Evolutionary conservation across 768 basidiomycete genomes (phyloP), one percentile per base, ranked within the genome.

Genomic region (Pulveroboletus sp.): DNA sequence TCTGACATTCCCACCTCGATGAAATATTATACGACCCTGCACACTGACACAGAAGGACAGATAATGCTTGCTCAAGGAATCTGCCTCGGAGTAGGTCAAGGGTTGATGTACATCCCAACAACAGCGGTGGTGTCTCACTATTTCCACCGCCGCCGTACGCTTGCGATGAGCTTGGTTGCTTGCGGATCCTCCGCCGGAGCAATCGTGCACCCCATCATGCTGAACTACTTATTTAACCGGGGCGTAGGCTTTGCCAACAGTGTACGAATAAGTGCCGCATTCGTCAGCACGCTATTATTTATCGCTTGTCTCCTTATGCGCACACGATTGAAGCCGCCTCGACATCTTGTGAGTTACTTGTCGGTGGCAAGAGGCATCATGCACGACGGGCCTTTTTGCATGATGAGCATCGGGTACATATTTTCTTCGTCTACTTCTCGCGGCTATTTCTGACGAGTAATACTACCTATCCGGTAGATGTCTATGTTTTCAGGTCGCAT

Each of bases 51-150:
- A 5, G 3, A 31, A 36, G 16, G 27, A 31, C 37, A 78, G 75
- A 62, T 82, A 6, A 71, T 82, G 54, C 67, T 81, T 14, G 53
- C 72, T 0, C 76, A 80, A 60, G 80, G 81, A 0, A 31, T 81
- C 4, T 72, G 69, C 0, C 56, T 71, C 10, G 78, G 80, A 2
- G 60, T 80, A 2, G 74, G 73, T 6, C 60, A 68, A 11, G 81
- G 81, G 5, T 30, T 80, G 20, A 53, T 73, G 11, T 78, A 73
- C 53, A 57, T 79, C 27, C 78, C 83, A 0, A 61, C 68, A 1
- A 40, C 77, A 2, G 72, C 71, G 11, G 64, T 78, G 20, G 51
- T 73, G 12, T 70, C 73, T 2, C 78, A 79, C 27, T 72, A 79
- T 57, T 81, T 81, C 51, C 45, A 49, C 24, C 57, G 51, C 19